Conservation (phyloP, 2,329 filamentous ascomycete species). For the Aureobasidium uvarum region DNA sequence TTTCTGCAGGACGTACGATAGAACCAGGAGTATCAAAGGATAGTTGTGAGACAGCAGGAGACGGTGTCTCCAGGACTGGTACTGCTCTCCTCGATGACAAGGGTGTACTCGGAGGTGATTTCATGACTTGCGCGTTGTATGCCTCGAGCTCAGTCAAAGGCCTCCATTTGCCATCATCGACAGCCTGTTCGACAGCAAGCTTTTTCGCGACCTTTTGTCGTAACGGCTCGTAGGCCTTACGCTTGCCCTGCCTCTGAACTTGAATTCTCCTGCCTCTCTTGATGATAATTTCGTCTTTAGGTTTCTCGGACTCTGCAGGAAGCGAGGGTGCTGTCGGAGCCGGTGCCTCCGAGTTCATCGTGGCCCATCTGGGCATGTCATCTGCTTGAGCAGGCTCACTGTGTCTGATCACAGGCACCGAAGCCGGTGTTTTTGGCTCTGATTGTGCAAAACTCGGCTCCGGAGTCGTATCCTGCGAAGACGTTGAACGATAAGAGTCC, state of each 20-base stretch:
- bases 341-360: neutral
- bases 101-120: slow-evolving; percentile 4
- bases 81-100: neutral
- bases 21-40: neutral
- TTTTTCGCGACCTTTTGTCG: slow-evolving; percentile 18
- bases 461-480: neutral
- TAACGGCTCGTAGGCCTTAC: slow-evolving; percentile 17
- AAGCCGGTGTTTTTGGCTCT: neutral
- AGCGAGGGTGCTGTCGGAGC: neutral
- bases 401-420: neutral
- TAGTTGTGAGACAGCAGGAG: neutral
- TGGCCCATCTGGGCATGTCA: neutral
- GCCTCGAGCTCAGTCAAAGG: slow-evolving; percentile 16
- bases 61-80: neutral
- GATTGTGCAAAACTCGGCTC: neutral
- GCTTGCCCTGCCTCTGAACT: slow-evolving; percentile 18
- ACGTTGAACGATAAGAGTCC: neutral
- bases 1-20: neutral
- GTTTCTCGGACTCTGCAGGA: neutral
- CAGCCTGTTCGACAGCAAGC: slow-evolving; percentile 11
- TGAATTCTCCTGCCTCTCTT: slow-evolving; percentile 19
- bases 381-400: neutral
- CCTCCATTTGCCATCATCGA: slow-evolving; percentile 15
- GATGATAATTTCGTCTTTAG: slow-evolving; percentile 17
- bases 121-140: neutral